These are phyloP conservation scores for Phylloboletellus chloephorus DNA, from an alignment of 1,284 basidiomycete genomes.

Conservation along the genomic window DNA sequence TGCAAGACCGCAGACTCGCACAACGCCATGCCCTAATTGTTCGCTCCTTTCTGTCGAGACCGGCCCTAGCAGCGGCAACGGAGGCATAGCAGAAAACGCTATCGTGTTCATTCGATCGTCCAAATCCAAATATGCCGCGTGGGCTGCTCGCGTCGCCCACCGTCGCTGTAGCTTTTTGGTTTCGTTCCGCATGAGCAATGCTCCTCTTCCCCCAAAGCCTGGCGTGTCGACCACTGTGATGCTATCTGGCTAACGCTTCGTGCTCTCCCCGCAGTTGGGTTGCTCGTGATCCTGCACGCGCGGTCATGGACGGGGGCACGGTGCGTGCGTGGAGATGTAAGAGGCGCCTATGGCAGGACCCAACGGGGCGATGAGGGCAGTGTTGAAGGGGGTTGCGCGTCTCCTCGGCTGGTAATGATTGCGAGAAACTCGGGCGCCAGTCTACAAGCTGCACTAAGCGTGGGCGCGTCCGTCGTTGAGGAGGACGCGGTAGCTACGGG, in stretches of 20 bases:
- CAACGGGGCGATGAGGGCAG: constrained; percentile 12
- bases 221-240: neutral
- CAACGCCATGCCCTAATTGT: constrained; percentile 1
- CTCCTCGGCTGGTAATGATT: constrained; percentile 8
- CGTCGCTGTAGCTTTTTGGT: constrained; percentile 19
- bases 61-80: neutral
- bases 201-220: constrained; percentile 1
- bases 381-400: constrained; percentile 2
- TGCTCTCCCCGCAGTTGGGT: constrained; percentile 20
- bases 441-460: no score
- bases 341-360: neutral
- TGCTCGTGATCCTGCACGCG: constrained; percentile 19
- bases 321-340: constrained; percentile 1
- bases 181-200: neutral
- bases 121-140: no score
- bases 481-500: neutral
- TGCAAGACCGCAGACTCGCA: constrained; percentile 16
- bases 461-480: neutral
- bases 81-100: constrained; percentile 16
- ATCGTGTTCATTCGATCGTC: constrained; percentile 27
- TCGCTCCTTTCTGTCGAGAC: neutral
- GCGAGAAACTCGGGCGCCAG: constrained; percentile 14
- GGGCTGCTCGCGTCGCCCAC: no score
- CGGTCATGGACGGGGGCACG: constrained; percentile 12
- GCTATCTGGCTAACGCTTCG: constrained; percentile 14